Evolutionary conservation across 2,329 filamentous ascomycete species (phyloP).

Genomic region (Fusarium albosuccineum): DNA sequence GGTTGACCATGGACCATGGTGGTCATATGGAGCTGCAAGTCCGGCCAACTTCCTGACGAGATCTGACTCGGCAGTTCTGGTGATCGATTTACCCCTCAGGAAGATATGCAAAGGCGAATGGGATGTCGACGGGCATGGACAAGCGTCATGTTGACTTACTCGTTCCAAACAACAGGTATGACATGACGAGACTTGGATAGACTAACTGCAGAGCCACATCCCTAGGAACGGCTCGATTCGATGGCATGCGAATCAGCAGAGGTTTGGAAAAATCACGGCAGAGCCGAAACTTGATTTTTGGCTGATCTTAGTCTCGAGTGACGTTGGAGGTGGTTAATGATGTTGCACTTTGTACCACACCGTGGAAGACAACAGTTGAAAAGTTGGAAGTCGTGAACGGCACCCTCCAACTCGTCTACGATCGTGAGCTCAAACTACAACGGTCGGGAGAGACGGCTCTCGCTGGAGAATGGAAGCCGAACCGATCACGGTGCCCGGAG

Average conservation of each 20-base stretch:
- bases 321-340: background rate
- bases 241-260: conserved; percentile 5
- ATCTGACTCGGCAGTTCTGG: background rate
- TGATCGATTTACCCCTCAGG: background rate
- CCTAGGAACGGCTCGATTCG: background rate
- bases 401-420: background rate
- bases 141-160: background rate
- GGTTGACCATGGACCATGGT: background rate
- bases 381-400: background rate
- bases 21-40: background rate
- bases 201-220: background rate
- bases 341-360: background rate
- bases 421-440: background rate
- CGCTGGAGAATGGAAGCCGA: too few species aligned
- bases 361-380: background rate
- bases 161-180: background rate
- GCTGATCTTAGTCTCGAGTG: background rate
- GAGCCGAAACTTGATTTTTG: conserved; percentile 25
- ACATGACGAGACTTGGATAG: background rate
- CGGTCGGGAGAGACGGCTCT: too few species aligned
- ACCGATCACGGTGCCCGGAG: too few species aligned
- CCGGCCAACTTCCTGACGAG: background rate
- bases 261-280: background rate
- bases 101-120: background rate
- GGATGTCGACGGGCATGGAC: background rate